These are phyloP conservation scores for Sugiyamaella smithiae DNA, from an alignment of 805 yeast genomes.

Conservation along the genomic window DNA sequence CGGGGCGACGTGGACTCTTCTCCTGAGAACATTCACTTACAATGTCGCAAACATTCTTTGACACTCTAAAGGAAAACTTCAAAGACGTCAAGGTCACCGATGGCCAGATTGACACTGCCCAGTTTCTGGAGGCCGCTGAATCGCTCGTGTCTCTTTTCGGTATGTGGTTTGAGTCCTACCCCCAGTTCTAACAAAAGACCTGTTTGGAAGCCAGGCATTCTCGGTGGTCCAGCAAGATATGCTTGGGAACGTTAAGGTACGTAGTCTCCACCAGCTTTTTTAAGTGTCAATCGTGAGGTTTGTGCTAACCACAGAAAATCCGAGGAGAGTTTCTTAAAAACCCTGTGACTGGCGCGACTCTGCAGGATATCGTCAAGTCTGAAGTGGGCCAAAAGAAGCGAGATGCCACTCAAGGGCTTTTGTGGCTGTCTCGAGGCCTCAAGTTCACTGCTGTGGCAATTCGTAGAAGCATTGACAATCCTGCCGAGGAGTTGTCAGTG, in stretches of 20 bases:
- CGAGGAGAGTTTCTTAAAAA: conserved; percentile 61
- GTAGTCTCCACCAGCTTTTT: conserved; percentile 10
- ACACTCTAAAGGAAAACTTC: conserved; percentile 70
- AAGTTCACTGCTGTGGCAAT: conserved; percentile 89
- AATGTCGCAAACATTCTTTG: conserved; percentile 60
- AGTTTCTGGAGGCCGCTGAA: conserved; percentile 79
- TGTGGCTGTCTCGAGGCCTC: conserved; percentile 80
- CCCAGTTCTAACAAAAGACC: conserved; percentile 38
- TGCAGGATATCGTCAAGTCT: conserved; percentile 71
- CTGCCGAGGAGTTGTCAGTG: conserved; percentile 60
- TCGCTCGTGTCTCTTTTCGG: conserved; percentile 79
- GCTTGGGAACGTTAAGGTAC: conserved; percentile 70
- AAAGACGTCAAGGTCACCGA: conserved; percentile 64
- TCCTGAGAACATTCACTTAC: conserved; percentile 1
- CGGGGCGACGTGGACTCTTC: conserved; percentile 6
- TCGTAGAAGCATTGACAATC: conserved; percentile 69
- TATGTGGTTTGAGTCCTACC: conserved; percentile 29
- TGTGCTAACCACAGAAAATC: conserved; percentile 45
- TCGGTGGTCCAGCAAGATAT: conserved; percentile 81
- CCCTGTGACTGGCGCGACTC: conserved; percentile 62
- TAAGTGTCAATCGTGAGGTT: too few relatives aligned
- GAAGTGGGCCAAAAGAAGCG: conserved; percentile 66
- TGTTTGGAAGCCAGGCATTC: conserved; percentile 82
- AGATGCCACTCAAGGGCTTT: conserved; percentile 84
- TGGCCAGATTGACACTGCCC: conserved; percentile 65